Percentiles rank a stretch among this genome's conserved stretches.
These are phyloP conservation scores for Fraxinus ornus DNA, from an alignment of 305 asterid genomes.

Conservation along the genomic window DNA sequence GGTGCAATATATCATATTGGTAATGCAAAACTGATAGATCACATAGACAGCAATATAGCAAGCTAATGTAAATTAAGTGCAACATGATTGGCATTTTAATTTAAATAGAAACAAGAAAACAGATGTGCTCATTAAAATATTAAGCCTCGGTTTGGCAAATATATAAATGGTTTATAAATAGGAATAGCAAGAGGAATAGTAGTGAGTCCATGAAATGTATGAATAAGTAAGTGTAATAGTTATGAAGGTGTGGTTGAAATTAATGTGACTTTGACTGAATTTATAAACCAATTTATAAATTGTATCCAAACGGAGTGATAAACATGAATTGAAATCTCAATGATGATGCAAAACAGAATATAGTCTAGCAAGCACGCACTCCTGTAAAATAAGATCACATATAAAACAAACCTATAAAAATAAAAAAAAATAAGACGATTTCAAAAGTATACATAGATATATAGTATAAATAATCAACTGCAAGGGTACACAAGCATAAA, in stretches of 20 bases:
- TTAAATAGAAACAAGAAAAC: background rate
- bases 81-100: background rate
- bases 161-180: background rate
- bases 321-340: background rate
- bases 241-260: background rate
- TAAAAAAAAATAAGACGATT: background rate
- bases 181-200: background rate
- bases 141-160: background rate
- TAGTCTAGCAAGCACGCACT: background rate
- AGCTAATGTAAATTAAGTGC: background rate
- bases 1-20: background rate
- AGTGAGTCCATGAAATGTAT: background rate
- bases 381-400: background rate
- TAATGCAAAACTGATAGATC: background rate
- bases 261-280: background rate
- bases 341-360: background rate
- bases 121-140: background rate
- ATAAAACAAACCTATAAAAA: background rate
- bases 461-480: background rate
- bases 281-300: too few species aligned
- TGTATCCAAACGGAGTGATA: background rate
- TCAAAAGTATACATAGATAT: background rate
- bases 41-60: background rate
- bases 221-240: background rate
- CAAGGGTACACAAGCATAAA: background rate